Evolutionary conservation across 805 yeast species (phyloP).

Genomic region (Candida saitoana): DNA sequence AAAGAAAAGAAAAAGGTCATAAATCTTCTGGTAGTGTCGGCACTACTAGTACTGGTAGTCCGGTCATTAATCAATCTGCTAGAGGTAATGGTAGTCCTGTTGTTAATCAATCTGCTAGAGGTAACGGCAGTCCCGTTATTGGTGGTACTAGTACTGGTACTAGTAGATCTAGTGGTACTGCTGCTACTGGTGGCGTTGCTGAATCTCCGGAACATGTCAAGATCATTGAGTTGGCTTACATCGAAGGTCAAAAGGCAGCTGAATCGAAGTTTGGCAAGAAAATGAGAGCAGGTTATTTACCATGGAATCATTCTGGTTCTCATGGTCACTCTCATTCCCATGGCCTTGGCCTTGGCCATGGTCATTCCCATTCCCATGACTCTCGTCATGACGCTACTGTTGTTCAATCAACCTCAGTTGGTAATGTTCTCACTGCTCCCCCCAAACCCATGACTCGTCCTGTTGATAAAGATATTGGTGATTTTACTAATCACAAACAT

Average conservation of each 20-base stretch:
- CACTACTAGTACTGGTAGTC: not conserved
- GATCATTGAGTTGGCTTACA: constrained; percentile 15
- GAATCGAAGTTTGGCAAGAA: constrained; percentile 13
- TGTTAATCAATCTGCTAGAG: not conserved
- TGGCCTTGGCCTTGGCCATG: too few species aligned
- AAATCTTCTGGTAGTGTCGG: not conserved
- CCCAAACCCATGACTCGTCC: constrained; percentile 21
- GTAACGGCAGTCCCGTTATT: not conserved
- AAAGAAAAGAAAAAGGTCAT: not conserved
- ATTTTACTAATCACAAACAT: constrained; percentile 28
- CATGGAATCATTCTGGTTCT: not conserved
- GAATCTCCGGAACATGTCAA: not conserved
- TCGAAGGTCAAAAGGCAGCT: constrained; percentile 18
- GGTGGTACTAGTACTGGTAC: not conserved
- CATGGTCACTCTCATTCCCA: too few species aligned
- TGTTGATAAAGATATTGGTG: constrained; percentile 28
- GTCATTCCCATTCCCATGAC: not conserved
- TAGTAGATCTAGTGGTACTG: not conserved
- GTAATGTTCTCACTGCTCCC: constrained; percentile 27
- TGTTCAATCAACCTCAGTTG: constrained; percentile 15
- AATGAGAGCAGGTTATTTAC: constrained; percentile 3
- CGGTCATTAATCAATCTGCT: not conserved
- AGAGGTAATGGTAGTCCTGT: not conserved
- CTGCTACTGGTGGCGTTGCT: not conserved
- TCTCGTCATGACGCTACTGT: not conserved